Evolutionary conservation across 2,329 filamentous ascomycete genomes (phyloP), one percentile per base, ranked within the genome.

Genomic region (Sphaerostilbella broomeana): DNA sequence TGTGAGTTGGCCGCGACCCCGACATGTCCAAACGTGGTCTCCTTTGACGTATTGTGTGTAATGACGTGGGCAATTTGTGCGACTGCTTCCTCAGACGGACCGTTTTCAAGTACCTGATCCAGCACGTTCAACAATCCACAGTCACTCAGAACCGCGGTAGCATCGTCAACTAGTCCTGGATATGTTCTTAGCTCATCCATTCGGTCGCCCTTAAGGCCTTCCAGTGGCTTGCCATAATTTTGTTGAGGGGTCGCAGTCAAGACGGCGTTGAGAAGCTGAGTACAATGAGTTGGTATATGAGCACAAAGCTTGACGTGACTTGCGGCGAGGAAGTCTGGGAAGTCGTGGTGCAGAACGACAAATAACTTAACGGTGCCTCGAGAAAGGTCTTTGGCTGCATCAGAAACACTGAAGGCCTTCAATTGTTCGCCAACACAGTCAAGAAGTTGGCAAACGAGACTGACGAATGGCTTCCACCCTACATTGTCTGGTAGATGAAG

Each of bases 341-440:
- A 97, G 60, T 98, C 92, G 56, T 97, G 92, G 51, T 95, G 86
- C 38, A 98, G 68, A 37, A 94, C 75, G 22, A 94, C 68, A 39
- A 97, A 67, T 44, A 95, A 76, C 55, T 94, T 88, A 33, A 94
- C 68, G 2, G 85, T 78, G 7, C 83, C 87, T 45, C 86, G 81
- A 60, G 95, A 95, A 45, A 94, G 77, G 39, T 90, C 86, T 58
- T 86, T 89, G 22, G 81, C 78, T 35, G 85, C 73, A 22, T 77
- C 70, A 4, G 80, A 72, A 12, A 87, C 73, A 42, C 80, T 80
- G 19, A 81, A 67, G 8, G 80, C 74, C 62, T 90, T 92, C 48
- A 95, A 70, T 46, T 92, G 75, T 49, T 90, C 82, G 20, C 85
- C 83, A 21, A 92, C 74, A 55, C 86, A 89, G 27, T 73, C 69